Evolutionary conservation across 1,139 yeast genomes (phyloP), one percentile per base, ranked within the genome.

Genomic region (Debaryomyces robertsiae): DNA sequence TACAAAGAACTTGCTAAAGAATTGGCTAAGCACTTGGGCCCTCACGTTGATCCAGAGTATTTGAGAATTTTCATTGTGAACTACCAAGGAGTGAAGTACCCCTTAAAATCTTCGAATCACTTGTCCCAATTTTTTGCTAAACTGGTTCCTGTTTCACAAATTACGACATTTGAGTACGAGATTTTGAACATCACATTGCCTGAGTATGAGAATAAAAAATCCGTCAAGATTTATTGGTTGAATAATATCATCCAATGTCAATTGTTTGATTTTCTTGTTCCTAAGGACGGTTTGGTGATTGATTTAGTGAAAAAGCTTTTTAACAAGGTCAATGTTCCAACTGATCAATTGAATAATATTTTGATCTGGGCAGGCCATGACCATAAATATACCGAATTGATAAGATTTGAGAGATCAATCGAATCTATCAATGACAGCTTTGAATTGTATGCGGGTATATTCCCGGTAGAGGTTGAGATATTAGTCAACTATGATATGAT

Each of bases 191-290:
- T 90, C 36, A 81, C 91, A 5, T 67, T 93, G 45, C 75, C 69
- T 28, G 95, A 90, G 47, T 77, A 84, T 52, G 98, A 94, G 60
- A 81, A 77, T 48, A 78, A 89, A 80, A 79, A 80, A 46, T 63
- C 79, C 6, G 65, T 91, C 29, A 79, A 75, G 44, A 69, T 85
- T 19, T 72, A 71, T 45, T 85, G 91, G 90, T 62, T 84, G 22
- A 75, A 77, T 2, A 74, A 74, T 39, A 75, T 84, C 33, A 70
- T 82, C 42, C 84, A 82, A 50, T 86, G 75, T 50, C 91, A 84
- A 46, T 73, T 75, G 34, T 78, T 76, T 54, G 95, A 88, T 42
- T 73, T 90, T 39, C 73, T 85, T 48, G 79, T 90, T 15, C 81
- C 91, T 3, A 78, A 73, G 48, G 69, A 74, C 24, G 82, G 84